Conservation (phyloP, 2,329 filamentous ascomycete species). For the Penicillium sp. region DNA sequence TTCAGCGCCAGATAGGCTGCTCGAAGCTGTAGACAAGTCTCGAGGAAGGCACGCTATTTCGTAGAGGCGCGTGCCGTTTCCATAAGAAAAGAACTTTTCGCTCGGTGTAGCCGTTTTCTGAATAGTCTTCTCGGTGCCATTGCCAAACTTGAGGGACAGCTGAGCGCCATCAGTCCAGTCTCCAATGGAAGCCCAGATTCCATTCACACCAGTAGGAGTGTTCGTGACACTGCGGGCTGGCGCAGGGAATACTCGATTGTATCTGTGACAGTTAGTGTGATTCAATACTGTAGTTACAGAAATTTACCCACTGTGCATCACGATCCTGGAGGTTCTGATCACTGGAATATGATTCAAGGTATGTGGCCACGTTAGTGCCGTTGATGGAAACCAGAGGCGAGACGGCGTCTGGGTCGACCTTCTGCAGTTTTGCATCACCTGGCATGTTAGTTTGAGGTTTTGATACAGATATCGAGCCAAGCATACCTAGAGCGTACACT, state of each 20-base stretch:
- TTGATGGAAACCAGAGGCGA: conserved; percentile 50
- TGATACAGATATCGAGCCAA: neutral
- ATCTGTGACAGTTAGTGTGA: conserved; percentile 11
- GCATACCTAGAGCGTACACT: conserved; percentile 37
- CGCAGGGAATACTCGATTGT: conserved; percentile 20
- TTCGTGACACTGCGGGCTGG: conserved; percentile 17
- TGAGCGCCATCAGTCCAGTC: conserved; percentile 18
- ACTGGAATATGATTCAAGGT: conserved; percentile 38
- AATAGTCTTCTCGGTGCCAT: conserved; percentile 15
- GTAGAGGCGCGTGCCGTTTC: conserved; percentile 17
- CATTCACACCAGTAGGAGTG: conserved; percentile 12
- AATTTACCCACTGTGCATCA: conserved; percentile 45
- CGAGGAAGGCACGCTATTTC: conserved; percentile 16
- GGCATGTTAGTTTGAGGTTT: neutral
- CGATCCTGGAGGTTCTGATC: conserved; percentile 47
- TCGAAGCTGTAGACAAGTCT: conserved; percentile 7
- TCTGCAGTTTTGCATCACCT: conserved; percentile 16
- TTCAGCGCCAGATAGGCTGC: conserved; percentile 11
- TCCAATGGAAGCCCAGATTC: conserved; percentile 15
- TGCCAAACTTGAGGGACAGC: conserved; percentile 14
- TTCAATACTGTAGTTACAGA: neutral
- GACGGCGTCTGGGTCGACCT: conserved; percentile 27
- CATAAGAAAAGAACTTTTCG: conserved; percentile 17
- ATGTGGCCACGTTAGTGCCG: conserved; percentile 45
- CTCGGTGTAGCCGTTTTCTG: conserved; percentile 15